These are phyloP conservation scores for Carex myosuroides DNA, from an alignment of 176 grass and related monocot species.

Conservation along the genomic window DNA sequence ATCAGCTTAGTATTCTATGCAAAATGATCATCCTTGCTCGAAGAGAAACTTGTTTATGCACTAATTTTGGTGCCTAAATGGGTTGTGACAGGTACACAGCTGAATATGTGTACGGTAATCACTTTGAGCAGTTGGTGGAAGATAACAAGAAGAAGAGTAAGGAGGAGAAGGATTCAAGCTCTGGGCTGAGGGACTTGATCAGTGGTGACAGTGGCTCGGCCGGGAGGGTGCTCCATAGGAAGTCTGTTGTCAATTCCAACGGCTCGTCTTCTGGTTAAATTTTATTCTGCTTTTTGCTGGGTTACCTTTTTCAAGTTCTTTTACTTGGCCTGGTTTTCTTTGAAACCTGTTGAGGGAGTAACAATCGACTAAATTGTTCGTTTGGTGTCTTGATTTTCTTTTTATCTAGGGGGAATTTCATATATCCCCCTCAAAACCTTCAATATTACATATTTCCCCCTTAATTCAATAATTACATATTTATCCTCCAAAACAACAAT, in stretches of 20 bases:
- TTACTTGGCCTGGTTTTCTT: not conserved
- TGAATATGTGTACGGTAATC: slow-evolving; percentile 89
- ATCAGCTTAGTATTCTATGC: not conserved
- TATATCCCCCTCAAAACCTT: no score
- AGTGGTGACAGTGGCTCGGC: slow-evolving; percentile 12
- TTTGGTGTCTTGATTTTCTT: not conserved
- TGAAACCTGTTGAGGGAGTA: not conserved
- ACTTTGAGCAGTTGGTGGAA: slow-evolving; percentile 62
- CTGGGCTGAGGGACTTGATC: slow-evolving; percentile 82
- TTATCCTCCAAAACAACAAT: no score
- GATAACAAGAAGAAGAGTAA: slow-evolving; percentile 55
- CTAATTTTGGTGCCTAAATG: not conserved
- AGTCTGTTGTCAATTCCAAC: slow-evolving; percentile 14
- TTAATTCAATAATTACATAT: no score
- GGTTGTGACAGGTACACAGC: slow-evolving; percentile 45
- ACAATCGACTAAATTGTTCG: not conserved
- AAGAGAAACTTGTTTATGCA: not conserved
- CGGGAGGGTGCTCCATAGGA: slow-evolving; percentile 20
- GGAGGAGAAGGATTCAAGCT: slow-evolving; percentile 41
- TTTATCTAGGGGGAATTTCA: not conserved
- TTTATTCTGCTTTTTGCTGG: not conserved
- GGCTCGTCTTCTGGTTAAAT: slow-evolving; percentile 11
- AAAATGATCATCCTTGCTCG: not conserved
- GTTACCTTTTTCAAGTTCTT: not conserved
- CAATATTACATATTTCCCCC: no score